phyloP scores from a whole-genome alignment of 257 asterid species.

The Gentiana dahurica region DNA sequence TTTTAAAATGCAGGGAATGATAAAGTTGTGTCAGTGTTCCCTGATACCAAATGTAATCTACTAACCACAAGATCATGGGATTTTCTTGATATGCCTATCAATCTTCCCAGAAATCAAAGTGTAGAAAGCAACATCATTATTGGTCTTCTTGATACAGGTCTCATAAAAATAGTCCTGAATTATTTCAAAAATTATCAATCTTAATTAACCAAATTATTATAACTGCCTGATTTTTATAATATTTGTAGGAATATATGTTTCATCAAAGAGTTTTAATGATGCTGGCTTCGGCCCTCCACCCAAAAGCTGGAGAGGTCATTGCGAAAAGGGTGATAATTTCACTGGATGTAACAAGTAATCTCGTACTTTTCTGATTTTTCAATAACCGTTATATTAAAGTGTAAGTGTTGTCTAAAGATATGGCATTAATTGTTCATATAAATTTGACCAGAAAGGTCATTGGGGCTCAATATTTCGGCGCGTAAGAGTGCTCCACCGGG shows the following conservation, averaged over 20 bases:
- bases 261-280: conserved; percentile 54
- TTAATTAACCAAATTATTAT: conserved; percentile 47
- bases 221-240: not conserved
- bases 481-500: not conserved
- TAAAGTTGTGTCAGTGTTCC: too few relatives aligned
- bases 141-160: conserved; percentile 29
- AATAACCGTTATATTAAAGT: not conserved
- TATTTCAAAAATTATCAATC: conserved; percentile 10
- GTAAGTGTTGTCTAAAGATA: too few relatives aligned
- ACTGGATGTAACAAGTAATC: conserved; percentile 72
- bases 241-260: conserved; percentile 34
- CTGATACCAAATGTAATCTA: too few relatives aligned
- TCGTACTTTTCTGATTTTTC: not conserved
- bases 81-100: conserved; percentile 14
- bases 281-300: conserved; percentile 70
- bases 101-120: conserved; percentile 21
- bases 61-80: too few relatives aligned
- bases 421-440: too few relatives aligned
- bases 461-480: conserved; percentile 49
- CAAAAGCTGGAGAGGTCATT: conserved; percentile 59
- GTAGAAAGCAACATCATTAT: conserved; percentile 30
- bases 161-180: not conserved
- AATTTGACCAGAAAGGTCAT: conserved; percentile 46
- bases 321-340: conserved; percentile 40
- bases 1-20: conserved; percentile 20